phyloP scores from a whole-genome alignment of 1,139 yeast genomes.

The Suhomyces bokatorum region DNA sequence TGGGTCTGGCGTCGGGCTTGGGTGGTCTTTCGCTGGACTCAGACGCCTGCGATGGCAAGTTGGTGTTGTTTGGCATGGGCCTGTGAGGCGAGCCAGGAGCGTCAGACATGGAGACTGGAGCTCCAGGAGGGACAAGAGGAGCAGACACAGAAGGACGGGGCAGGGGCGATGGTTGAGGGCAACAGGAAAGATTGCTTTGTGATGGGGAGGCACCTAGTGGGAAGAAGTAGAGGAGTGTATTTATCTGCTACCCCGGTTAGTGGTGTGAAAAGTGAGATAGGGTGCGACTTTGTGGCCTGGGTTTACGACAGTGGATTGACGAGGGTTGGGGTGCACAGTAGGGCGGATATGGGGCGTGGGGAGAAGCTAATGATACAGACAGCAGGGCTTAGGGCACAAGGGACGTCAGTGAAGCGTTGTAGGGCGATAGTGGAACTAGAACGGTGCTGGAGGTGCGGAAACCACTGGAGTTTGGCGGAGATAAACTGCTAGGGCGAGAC shows the following conservation, averaged over 20 bases:
- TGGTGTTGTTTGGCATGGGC: constrained; percentile 3
- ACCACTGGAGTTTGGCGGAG: too few species aligned
- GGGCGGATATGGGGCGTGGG: not conserved
- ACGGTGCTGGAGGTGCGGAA: too few species aligned
- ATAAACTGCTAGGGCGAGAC: too few species aligned
- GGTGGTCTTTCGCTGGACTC: constrained; percentile 1
- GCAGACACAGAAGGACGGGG: not conserved
- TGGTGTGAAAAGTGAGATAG: constrained; percentile 3
- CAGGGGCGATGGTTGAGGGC: not conserved
- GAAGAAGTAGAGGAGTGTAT: not conserved
- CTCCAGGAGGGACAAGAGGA: not conserved
- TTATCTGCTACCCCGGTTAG: constrained; percentile 2
- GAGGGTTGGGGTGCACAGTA: not conserved
- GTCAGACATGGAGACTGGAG: constrained; percentile 4
- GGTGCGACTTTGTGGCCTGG: constrained; percentile 4
- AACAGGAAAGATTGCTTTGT: not conserved
- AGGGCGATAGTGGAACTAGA: too few species aligned
- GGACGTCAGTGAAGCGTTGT: too few species aligned
- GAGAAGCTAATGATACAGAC: not conserved
- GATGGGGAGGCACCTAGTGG: not conserved
- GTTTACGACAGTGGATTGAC: constrained; percentile 1
- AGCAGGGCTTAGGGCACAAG: not conserved
- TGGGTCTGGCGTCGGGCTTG: constrained; percentile 1
- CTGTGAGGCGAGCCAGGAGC: constrained; percentile 4
- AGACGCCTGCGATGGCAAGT: constrained; percentile 1